Evolutionary conservation across 1,139 yeast genomes (phyloP).

Genomic region (Candida sanyaensis): DNA sequence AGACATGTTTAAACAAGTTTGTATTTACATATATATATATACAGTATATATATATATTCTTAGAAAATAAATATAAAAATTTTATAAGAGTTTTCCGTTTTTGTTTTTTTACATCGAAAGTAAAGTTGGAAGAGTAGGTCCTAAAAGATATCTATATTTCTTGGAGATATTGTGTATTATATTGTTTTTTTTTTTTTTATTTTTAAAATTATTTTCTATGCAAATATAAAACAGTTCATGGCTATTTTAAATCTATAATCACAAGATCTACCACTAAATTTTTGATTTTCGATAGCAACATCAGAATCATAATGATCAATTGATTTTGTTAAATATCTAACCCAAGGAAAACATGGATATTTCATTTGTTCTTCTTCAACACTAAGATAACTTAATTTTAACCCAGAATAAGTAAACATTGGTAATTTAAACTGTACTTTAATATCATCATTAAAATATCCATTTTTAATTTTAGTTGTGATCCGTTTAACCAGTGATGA

Average conservation of each 20-base stretch:
- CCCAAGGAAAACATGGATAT: constrained; percentile 52
- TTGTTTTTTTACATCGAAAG: no score
- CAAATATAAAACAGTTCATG: constrained; percentile 19
- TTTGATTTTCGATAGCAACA: not conserved
- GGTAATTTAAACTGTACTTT: constrained; percentile 40
- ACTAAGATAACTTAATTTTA: constrained; percentile 39
- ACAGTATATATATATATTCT: not conserved
- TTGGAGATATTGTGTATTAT: not conserved
- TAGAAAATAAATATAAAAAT: no score
- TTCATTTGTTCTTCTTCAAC: constrained; percentile 46
- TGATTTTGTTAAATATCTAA: constrained; percentile 40
- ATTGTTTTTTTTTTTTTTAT: constrained; percentile 9
- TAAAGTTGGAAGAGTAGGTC: no score
- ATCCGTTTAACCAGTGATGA: constrained; percentile 24
- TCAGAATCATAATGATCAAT: constrained; percentile 4
- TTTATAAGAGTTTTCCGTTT: no score
- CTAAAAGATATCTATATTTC: no score
- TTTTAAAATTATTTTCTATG: constrained; percentile 1
- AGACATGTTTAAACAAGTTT: not conserved
- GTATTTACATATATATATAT: not conserved
- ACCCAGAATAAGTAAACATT: constrained; percentile 45
- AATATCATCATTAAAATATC: constrained; percentile 27
- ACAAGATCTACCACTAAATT: constrained; percentile 16
- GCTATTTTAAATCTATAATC: constrained; percentile 35
- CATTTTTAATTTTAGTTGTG: constrained; percentile 12